Base-by-base conservation (phyloP, 2,329 filamentous ascomycete species). In the Calycina herbarum region DNA sequence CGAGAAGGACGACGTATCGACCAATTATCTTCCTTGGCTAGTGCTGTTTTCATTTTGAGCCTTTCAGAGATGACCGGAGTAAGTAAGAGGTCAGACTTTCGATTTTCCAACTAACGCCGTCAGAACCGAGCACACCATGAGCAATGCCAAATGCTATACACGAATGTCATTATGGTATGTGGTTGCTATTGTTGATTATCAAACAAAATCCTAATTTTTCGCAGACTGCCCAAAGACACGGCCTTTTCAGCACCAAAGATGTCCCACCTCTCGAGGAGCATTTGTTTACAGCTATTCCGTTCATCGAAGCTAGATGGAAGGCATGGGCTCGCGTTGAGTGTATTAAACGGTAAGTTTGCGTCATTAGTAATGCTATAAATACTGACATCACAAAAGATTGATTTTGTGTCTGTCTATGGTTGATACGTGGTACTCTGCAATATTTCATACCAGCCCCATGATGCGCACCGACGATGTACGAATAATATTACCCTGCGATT, bases 241-340 rank as follows among this genome's bases (percentile, higher is more conserved):
- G 82, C 0, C 73, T 85, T 0, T 84, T 85, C 64, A 78, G 79
- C 15, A 78, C 79, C 3, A 81, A 77, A 5, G 82, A 84, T 68
- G 77, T 79, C 10, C 77, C 79, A 65, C 72, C 76, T 15, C 73
- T 81, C 1, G 77, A 79, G 48, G 76, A 76, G 65, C 73, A 74
- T 20, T 71, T 83, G 3, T 78, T 82, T 27, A 79, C 81, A 31
- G 74, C 77, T 4, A 76, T 82, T 6, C 73, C 78, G 15, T 79
- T 82, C 67, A 76, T 80, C 40, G 80, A 83, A 59, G 73, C 77
- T 29, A 75, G 78, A 69, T 85, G 83, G 83, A 82, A 81, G 69
- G 79, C 81, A 2, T 85, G 83, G 83, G 78, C 79, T 67, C 80
- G 81, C 59, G 77, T 84, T 7, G 83, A 85, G 72, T 83, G 81